Evolutionary conservation across 345 rosid genomes (phyloP), one percentile per base, ranked within the genome.

Genomic region (Citrus glauca): DNA sequence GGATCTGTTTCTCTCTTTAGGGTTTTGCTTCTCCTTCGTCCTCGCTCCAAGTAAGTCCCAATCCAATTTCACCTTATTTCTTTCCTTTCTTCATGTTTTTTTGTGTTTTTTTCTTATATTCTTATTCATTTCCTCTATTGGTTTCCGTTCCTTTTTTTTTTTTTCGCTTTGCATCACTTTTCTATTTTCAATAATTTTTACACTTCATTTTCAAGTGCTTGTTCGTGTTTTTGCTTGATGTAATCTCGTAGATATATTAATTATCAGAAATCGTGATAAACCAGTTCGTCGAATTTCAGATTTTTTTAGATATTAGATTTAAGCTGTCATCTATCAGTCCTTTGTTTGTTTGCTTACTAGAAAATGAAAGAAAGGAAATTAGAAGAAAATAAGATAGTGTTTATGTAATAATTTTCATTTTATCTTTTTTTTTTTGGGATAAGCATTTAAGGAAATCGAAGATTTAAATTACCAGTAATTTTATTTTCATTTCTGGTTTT

Each of bases 11-110:
- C 25, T 22, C 40, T n/a, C 50, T 30, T 42, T 74, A 75, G 78
- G 78, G 78, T 75, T 75, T 75, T 75, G 72, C 64, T n/a, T 33
- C 71, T 22, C 30, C 71, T 75, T 13, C 64, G 64, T n/a, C 32
- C 70, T 65, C 48, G 33, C 14, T 30, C n/a, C 64, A n/a, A 9
- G 78, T 75, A 53, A 65, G 72, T 75, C 8, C 50, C 50, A 48
- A 22, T 75, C 48, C 32, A 48, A 14, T 35, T 65, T 75, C 25
- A 50, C 40, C 42, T 57, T 2, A 20, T 55, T 33, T 17, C 9
- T 10, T 22, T 22, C 22, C 65, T 5, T 72, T 10, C 20, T 32
- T 11, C 60, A 4, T 27, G 24, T 56, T 8, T 14, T 56, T 72
- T 37, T 1, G 1, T 25, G 1, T 33, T 10, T 16, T 74, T 74